Percentiles rank a stretch among this genome's conserved stretches.
Evolutionary conservation across 108 stramenopile genomes (phyloP).

Genomic region (Skeletonema marinoi): DNA sequence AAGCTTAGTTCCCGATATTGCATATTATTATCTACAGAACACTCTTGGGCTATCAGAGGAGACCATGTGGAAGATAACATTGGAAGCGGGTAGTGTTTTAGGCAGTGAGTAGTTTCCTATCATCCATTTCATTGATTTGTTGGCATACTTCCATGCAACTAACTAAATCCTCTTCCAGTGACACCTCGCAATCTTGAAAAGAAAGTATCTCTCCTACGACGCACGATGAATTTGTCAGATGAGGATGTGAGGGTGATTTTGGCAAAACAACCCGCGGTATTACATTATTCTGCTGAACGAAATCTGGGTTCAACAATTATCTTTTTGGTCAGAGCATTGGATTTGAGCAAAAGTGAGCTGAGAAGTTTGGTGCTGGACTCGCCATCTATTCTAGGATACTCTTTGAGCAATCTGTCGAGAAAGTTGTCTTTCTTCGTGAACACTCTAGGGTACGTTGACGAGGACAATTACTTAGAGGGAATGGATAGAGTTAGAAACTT

Average conservation of each 20-base stretch:
- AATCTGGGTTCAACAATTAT: constrained; percentile 69
- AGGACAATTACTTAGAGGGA: constrained; percentile 9
- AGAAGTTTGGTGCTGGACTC: constrained; percentile 53
- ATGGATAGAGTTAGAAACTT: constrained; percentile 53
- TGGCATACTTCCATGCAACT: neutral
- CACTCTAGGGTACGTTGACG: constrained; percentile 54
- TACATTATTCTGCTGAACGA: constrained; percentile 67
- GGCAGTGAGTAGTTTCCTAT: constrained; percentile 24
- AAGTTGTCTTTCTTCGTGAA: constrained; percentile 69
- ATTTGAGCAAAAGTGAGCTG: constrained; percentile 60
- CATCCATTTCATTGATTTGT: neutral
- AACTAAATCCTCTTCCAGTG: constrained; percentile 22
- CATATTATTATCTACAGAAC: constrained; percentile 82
- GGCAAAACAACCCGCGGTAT: constrained; percentile 55
- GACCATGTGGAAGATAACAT: constrained; percentile 81
- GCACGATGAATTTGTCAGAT: constrained; percentile 63
- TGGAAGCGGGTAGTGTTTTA: constrained; percentile 64
- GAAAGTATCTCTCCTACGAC: constrained; percentile 62
- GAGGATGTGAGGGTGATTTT: constrained; percentile 65
- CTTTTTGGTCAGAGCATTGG: constrained; percentile 60
- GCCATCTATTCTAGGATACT: constrained; percentile 71
- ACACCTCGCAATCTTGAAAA: constrained; percentile 63
- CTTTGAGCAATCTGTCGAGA: constrained; percentile 54
- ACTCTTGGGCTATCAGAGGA: constrained; percentile 78
- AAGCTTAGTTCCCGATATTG: constrained; percentile 53